Base-by-base conservation (phyloP, 768 basidiomycete species). In the Lactarius hatsudake region DNA sequence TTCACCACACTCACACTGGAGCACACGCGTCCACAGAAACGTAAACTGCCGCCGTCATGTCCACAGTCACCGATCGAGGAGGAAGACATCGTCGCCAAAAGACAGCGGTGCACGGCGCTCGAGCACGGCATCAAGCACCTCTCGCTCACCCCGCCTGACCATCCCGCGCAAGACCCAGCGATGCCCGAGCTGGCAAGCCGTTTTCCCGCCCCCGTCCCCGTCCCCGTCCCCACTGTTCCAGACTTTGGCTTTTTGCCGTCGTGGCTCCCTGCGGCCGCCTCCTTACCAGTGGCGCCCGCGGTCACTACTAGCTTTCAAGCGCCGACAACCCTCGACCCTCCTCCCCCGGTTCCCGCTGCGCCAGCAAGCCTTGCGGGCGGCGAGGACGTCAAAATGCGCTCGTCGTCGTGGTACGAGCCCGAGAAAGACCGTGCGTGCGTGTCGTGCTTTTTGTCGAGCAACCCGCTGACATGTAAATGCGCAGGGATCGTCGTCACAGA, bases 401-500 rank as follows among this genome's bases (percentile, higher is more conserved):
- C 55, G 7, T 64, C 65, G n/a, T 71, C 71, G 12, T 71, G 71
- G 71, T 71, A 70, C 30, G 71, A 71, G 38, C 65, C 71, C 20
- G 65, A 70, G 55, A 70, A 70, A 43, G 71, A 71, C 28, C 62
- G 71, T 71, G 34, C 42, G 71, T 65, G 48, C n/a, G 42, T 5
- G 10, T 12, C n/a, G n/a, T 48, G n/a, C 38, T 40, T 12, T 12
- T 40, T 15, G 9, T 48, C 10, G 45, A 48, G n/a, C 45, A 20
- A 1, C 45, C 42, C 9, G 40, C 60, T 68, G 56, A 62, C 58
- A 1, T 40, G 20, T 38, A 2, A 2, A 12, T 38, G 36, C 10
- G 23, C 28, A 71, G 71, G 71, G n/a, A 71, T 71, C 51, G 51
- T 71, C 53, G 54, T 71, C n/a, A 71, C 71, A 17, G 69, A 71